Base-by-base conservation (phyloP, 768 basidiomycete genomes). In the Punctularia strigosozonata region DNA sequence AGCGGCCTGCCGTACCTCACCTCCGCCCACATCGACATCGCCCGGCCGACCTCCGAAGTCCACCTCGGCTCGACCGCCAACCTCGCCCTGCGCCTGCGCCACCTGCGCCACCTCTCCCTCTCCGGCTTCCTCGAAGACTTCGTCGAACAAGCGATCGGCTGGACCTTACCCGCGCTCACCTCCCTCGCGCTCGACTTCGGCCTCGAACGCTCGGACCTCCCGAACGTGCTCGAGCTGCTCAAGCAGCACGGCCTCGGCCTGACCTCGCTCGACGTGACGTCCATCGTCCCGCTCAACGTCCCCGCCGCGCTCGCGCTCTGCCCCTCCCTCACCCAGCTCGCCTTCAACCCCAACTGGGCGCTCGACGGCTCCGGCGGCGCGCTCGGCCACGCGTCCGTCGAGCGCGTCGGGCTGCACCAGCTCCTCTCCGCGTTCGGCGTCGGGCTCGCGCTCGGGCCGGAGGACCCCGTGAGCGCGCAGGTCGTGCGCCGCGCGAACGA, bases 271-370 rank as follows among this genome's bases (percentile, higher is more conserved):
- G 82, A 85, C 54, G 52, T 85, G 12, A 66, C 78, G 49, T 70
- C 70, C 46, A 67, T 73, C 31, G 71, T 71, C 5, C 46, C 61
- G 0, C 60, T 82, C 20, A 73, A 81, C 43, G 61, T 84, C 12
- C 59, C 74, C 4, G 60, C 60, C 18, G 69, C 80, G 43, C 68
- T 85, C 19, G 75, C 76, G 10, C 54, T 73, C 5, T 85, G 82
- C 46, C 81, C 80, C 0, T 52, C 62, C 35, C 69, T 87, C 22
- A 60, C 55, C 15, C 70, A 75, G 0, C 75, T 87, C 52, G 66
- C 69, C 18, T 85, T 87, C 61, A 86, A 84, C 51, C 73, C 68
- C 20, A 84, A 87, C 52, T 85, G 84, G 82, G 68, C 70, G 10
- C 55, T 79, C 13, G 52, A 48, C 1, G 45, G 42, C 32, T 46